These are phyloP conservation scores for Suhomyces sp. DNA, from an alignment of 805 yeast genomes.

Conservation along the genomic window DNA sequence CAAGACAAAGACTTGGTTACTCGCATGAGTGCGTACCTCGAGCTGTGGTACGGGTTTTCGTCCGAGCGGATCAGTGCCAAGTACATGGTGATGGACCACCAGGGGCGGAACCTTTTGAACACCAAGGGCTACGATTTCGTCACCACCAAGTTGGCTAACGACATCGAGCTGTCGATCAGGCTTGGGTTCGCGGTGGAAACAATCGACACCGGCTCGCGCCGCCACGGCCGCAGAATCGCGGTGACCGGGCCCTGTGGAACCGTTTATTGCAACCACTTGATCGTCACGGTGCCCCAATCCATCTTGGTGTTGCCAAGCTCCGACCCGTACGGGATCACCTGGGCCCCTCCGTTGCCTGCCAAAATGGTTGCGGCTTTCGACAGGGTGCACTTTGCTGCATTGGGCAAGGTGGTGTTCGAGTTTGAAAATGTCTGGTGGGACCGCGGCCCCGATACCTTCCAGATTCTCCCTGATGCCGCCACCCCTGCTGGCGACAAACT, in stretches of 20 bases:
- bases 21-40: constrained; percentile 55
- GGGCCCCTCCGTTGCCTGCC: constrained; percentile 55
- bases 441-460: constrained; percentile 41
- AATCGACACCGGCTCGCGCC: constrained; percentile 15
- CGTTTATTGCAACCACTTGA: constrained; percentile 49
- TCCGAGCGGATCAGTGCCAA: constrained; percentile 67
- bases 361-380: constrained; percentile 27
- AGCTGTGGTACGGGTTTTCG: constrained; percentile 78
- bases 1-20: constrained; percentile 52
- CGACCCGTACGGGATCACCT: constrained; percentile 47
- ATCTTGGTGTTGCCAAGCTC: constrained; percentile 45
- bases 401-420: constrained; percentile 44
- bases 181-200: constrained; percentile 29
- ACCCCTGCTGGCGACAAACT: constrained; percentile 4
- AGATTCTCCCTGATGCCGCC: constrained; percentile 35
- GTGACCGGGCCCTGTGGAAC: constrained; percentile 24
- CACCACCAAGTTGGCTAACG: constrained; percentile 37
- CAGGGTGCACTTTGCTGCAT: constrained; percentile 34
- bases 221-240: constrained; percentile 13
- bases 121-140: constrained; percentile 56
- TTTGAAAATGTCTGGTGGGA: constrained; percentile 45
- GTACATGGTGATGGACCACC: constrained; percentile 63
- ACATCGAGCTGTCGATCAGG: constrained; percentile 30
- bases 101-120: constrained; percentile 76
- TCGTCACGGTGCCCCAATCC: constrained; percentile 79